These are phyloP conservation scores for Purpureocillium takamizusanense DNA, from an alignment of 2,329 filamentous ascomycete species.

Conservation along the genomic window DNA sequence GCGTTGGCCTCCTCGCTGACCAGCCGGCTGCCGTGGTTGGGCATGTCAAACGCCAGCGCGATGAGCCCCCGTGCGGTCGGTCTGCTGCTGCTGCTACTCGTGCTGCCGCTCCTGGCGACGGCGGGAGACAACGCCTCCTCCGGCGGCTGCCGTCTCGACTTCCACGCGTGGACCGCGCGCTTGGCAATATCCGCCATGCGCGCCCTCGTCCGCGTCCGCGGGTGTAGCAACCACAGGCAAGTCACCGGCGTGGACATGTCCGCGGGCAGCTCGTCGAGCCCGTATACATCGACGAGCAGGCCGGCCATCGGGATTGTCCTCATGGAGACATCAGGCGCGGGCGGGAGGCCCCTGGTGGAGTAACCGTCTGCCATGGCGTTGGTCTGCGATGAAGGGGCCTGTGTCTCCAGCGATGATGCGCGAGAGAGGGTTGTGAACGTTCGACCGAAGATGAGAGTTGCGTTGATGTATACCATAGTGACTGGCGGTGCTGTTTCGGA, in stretches of 20 bases:
- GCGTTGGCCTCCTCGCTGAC: conserved; percentile 62
- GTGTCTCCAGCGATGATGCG: too few relatives aligned
- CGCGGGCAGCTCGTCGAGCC: conserved; percentile 61
- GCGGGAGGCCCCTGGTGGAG: conserved; percentile 24
- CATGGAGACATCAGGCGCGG: conserved; percentile 46
- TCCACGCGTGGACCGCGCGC: conserved; percentile 57
- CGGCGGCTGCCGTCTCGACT: conserved; percentile 34
- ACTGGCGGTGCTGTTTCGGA: too few relatives aligned
- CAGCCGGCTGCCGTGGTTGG: conserved; percentile 76
- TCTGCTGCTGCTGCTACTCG: background rate
- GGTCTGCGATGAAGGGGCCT: too few relatives aligned
- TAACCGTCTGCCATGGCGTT: conserved; percentile 17
- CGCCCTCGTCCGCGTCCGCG: conserved; percentile 59
- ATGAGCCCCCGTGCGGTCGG: conserved; percentile 64
- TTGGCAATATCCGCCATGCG: conserved; percentile 69
- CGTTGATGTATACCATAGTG: too few relatives aligned
- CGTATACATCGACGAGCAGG: conserved; percentile 71
- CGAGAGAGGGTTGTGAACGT: too few relatives aligned
- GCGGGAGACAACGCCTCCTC: too few relatives aligned
- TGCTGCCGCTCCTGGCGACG: conserved; percentile 20
- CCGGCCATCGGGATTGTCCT: conserved; percentile 66
- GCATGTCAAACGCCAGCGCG: conserved; percentile 80
- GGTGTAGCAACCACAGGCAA: conserved; percentile 88
- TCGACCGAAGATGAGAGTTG: too few relatives aligned
- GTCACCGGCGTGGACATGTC: conserved; percentile 46